A percentile compares a stretch with the other conserved stretches of the same genome.
phyloP scores from a whole-genome alignment of 2,329 filamentous ascomycete genomes.

The Pseudogymnoascus sp. region DNA sequence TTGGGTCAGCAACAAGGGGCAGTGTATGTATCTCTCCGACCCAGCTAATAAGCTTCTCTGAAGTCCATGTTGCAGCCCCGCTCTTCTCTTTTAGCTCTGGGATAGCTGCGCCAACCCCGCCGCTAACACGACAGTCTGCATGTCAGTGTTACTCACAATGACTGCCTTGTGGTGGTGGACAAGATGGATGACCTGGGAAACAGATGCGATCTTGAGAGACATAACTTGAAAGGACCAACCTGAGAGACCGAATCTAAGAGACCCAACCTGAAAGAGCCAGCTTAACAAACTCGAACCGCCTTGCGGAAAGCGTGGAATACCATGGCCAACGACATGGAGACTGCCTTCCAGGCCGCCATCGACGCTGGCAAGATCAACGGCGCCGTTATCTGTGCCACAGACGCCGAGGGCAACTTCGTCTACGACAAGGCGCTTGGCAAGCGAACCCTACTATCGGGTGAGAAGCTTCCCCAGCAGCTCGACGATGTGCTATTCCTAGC shows the following conservation, averaged over 20 bases:
- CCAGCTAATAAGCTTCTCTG: not conserved
- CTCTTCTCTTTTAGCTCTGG: not conserved
- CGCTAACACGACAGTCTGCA: not conserved
- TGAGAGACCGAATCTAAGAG: not conserved
- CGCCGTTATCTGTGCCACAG: slow-evolving; percentile 36
- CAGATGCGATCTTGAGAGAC: too few species aligned
- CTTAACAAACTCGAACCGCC: not conserved
- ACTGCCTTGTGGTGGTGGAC: not conserved
- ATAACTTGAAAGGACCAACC: too few species aligned
- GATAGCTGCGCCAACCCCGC: not conserved
- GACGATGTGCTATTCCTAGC: slow-evolving; percentile 9
- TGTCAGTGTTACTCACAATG: not conserved
- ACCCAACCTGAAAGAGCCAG: not conserved
- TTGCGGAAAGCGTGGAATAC: not conserved
- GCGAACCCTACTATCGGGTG: slow-evolving; percentile 33
- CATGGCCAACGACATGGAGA: slow-evolving; percentile 30
- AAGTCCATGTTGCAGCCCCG: not conserved
- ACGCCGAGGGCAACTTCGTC: slow-evolving; percentile 33
- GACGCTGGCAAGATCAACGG: slow-evolving; percentile 39
- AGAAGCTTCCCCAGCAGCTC: slow-evolving; percentile 3
- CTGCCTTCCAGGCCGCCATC: slow-evolving; percentile 35
- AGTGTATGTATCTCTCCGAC: too few species aligned
- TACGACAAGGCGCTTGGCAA: slow-evolving; percentile 37
- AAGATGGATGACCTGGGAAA: not conserved
- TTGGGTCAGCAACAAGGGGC: too few species aligned